Percentiles rank a stretch among this genome's conserved stretches.
phyloP scores from a whole-genome alignment of 176 grass and related monocot species.

The Zizania latifolia region DNA sequence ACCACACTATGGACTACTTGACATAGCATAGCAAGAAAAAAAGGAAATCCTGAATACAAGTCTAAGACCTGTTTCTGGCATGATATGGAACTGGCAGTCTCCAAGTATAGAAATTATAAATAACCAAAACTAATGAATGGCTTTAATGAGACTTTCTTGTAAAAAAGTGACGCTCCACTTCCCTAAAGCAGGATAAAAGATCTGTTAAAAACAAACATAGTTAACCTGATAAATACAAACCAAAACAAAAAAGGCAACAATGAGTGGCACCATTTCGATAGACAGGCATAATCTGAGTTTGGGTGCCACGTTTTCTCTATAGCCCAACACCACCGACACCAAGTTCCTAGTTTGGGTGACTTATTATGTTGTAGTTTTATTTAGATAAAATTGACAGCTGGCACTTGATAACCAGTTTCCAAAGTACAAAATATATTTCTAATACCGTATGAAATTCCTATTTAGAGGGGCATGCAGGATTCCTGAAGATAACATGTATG shows the following conservation, averaged over 20 bases:
- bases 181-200: background rate
- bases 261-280: background rate
- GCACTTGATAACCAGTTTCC: background rate
- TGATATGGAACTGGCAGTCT: background rate
- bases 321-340: background rate
- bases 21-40: constrained; percentile 1
- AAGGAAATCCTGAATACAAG: background rate
- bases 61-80: constrained; percentile 11
- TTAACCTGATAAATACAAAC: background rate
- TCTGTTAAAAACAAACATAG: background rate
- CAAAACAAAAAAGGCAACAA: background rate
- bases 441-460: background rate
- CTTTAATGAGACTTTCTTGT: background rate
- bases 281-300: background rate
- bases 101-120: constrained; percentile 1
- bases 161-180: no score
- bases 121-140: background rate
- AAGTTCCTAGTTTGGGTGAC: background rate
- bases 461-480: background rate
- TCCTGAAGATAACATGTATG: background rate
- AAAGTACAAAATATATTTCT: background rate
- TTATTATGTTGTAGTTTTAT: background rate
- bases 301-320: background rate
- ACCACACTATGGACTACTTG: background rate
- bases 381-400: background rate